Conservation (phyloP, 2,329 filamentous ascomycete species). For the Aspergillus sp. region DNA sequence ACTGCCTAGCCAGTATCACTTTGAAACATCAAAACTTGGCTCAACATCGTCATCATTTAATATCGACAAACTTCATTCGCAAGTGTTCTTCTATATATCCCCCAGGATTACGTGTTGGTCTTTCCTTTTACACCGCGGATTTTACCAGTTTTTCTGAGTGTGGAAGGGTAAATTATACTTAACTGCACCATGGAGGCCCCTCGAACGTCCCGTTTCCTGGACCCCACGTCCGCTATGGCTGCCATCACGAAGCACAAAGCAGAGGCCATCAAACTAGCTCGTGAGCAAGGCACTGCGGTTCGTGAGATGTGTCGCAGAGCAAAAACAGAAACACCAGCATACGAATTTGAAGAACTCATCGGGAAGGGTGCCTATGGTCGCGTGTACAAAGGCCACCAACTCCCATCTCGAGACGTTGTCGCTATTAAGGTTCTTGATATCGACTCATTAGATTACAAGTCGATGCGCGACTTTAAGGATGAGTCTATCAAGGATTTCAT, state of each 20-base stretch:
- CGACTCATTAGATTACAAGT: slow-evolving; percentile 50
- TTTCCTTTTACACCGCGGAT: not conserved
- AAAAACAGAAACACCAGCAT: slow-evolving; percentile 46
- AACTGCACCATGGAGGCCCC: slow-evolving; percentile 18
- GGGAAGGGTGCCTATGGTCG: slow-evolving; percentile 53
- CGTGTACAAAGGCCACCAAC: slow-evolving; percentile 50
- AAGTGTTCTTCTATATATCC: not conserved
- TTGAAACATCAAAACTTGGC: not conserved
- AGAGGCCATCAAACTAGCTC: slow-evolving; percentile 49
- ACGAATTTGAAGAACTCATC: slow-evolving; percentile 52
- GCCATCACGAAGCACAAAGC: slow-evolving; percentile 50
- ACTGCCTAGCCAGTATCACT: not conserved
- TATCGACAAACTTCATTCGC: not conserved
- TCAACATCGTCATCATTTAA: not conserved
- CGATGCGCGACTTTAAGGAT: slow-evolving; percentile 47
- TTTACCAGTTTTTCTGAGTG: not conserved
- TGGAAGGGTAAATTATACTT: not conserved
- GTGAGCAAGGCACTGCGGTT: slow-evolving; percentile 47
- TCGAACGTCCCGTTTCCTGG: slow-evolving; percentile 37
- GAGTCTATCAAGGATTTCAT: slow-evolving; percentile 57
- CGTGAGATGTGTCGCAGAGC: slow-evolving; percentile 48
- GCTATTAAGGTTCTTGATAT: slow-evolving; percentile 54
- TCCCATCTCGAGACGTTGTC: slow-evolving; percentile 43
- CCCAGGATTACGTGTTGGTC: not conserved
- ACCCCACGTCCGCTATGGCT: slow-evolving; percentile 44